A percentile compares a stretch with the other conserved stretches of the same genome.
Evolutionary conservation across 768 basidiomycete species (phyloP).

Genomic region (Calocybe cyanea): DNA sequence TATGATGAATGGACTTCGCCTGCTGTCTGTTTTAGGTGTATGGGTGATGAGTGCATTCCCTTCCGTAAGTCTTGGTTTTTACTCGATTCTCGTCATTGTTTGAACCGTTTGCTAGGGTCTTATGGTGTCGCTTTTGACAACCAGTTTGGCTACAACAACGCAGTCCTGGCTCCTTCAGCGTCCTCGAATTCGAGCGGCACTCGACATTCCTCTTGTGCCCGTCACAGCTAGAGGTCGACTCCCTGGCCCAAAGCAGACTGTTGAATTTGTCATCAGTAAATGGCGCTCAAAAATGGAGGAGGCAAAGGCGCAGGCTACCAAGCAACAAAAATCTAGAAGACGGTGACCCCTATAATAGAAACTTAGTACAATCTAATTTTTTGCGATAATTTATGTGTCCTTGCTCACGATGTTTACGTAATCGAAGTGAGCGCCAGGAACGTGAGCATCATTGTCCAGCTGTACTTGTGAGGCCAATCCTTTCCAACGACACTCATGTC

Average conservation of each 20-base stretch:
- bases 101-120: slow-evolving; percentile 30
- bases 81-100: neutral
- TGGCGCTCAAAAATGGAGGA: slow-evolving; percentile 22
- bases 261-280: slow-evolving; percentile 18
- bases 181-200: slow-evolving; percentile 33
- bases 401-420: neutral
- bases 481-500: slow-evolving; percentile 26
- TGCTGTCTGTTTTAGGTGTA: slow-evolving; percentile 47
- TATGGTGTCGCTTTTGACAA: slow-evolving; percentile 38
- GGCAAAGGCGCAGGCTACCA: slow-evolving; percentile 13
- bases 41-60: slow-evolving; percentile 56
- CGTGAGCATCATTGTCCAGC: neutral
- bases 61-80: slow-evolving; percentile 45
- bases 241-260: slow-evolving; percentile 24
- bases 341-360: too few relatives aligned
- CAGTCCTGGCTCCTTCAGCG: slow-evolving; percentile 49
- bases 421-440: neutral
- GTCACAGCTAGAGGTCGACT: slow-evolving; percentile 24
- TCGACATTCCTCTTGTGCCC: slow-evolving; percentile 35
- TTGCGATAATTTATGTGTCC: neutral
- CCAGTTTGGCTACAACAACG: slow-evolving; percentile 37
- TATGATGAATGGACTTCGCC: slow-evolving; percentile 61
- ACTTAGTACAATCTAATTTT: slow-evolving; percentile 7
- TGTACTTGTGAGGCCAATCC: slow-evolving; percentile 3
- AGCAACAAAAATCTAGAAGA: slow-evolving; percentile 15